Evolutionary conservation across 768 basidiomycete genomes (phyloP), one percentile per base, ranked within the genome.

Genomic region (Lactarius pseudohatsudake): DNA sequence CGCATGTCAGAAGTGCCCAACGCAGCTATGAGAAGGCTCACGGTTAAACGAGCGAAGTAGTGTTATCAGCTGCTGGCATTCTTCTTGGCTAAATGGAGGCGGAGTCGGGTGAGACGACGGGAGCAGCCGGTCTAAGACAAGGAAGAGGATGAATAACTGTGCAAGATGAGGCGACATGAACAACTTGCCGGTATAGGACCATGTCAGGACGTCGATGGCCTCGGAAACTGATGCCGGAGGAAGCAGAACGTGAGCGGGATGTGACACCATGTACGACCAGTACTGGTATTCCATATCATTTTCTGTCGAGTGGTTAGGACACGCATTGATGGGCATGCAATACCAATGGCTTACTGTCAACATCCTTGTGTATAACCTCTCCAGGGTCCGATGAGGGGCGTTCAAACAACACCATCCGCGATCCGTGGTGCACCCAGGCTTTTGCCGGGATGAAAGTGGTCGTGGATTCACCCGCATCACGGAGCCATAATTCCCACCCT

Each of bases 231-330:
- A 86, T 53, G 79, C 81, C 8, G 76, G 71, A 9, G 87, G 83
- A 32, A 93, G 78, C 0, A 81, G 72, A 9, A 80, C 78, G 74
- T 94, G 92, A 0, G 89, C 89, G 0, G 92, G 92, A 70, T 93
- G 91, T 40, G 83, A 77, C 74, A 92, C 89, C 77, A 94, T 82
- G 72, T 87, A 94, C 7, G 85, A 78, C 92, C 92, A 94, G 72
- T 92, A 94, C 62, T 88, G 81, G 70, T 89, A 91, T 72, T 91
- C 89, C 72, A 86, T 81, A 63, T 92, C 90, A 26, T 91, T 78
- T 56, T 84, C 92, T 92, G 68, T 18, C 11, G 59, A 30, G 34
- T 34, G 26, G n/a, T 50, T 28, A 53, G 43, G 15, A 55, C 18
- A 34, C 16, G 22, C 28, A 16, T 8, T 8, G 5, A 43, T 28